Base-by-base conservation (phyloP, 768 basidiomycete species). In the Boletus reticulatus region DNA sequence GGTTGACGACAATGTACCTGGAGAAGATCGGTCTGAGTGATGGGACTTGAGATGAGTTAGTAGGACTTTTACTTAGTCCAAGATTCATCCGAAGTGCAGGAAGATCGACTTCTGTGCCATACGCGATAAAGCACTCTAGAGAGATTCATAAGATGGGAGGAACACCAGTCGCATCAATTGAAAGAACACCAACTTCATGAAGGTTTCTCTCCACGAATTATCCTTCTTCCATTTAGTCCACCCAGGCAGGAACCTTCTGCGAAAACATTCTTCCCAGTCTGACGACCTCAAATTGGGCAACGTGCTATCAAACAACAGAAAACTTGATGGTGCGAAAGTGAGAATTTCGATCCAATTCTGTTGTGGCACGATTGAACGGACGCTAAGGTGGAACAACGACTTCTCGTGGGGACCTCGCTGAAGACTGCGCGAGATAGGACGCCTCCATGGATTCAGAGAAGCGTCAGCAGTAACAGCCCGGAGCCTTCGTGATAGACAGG, bases 341-440 rank as follows among this genome's bases (percentile, higher is more conserved):
- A 91, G 67, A 34, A 92, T 84, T 53, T 89, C 87, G 48, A 92
- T 78, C 86, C 88, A 92, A 64, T 92, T 92, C 51, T 87, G 84
- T 44, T 86, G 77, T 5, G 90, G 89, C 1, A 92, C 85, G 36
- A 73, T 82, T 34, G 73, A 72, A 32, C 82, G 82, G 32, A 87
- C 79, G 61, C 85, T 82, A 24, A 92, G 78, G 58, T 84, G 80
- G 57, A 73, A 78, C 49, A 92, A 67, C 27, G 74, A 68, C 8
- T 67, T 66, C 51, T 84, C 83, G 60, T 87, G 86, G 27, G 66
- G 57, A 31, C 69, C 66, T 16, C 69, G 69, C 24, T 68, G 73
- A 22, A 92, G 77, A 58, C 76, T 82, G 29, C 79, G 80, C 22
- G 84, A 70, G 60, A 92, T 89, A 3, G 89, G 87, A 16, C 72